These are phyloP conservation scores for Bruguiera parviflora DNA, from an alignment of 345 rosid species.

Conservation along the genomic window DNA sequence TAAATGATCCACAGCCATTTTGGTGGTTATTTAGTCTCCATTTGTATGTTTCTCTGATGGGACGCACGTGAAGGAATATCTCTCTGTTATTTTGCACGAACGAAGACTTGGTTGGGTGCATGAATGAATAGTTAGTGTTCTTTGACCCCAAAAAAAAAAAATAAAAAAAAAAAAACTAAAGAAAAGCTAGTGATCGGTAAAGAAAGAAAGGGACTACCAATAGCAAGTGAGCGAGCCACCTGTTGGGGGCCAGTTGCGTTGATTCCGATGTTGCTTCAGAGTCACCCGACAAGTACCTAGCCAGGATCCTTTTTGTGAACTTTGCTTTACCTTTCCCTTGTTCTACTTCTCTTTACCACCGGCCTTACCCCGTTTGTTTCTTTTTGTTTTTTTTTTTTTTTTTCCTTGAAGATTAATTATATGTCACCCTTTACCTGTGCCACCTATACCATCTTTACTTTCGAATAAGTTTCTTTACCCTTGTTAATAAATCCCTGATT, in stretches of 20 bases:
- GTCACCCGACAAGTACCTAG: constrained; percentile 34
- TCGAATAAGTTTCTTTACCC: no score
- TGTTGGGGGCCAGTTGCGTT: constrained; percentile 27
- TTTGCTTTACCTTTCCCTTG: not conserved
- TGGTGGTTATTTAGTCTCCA: no score
- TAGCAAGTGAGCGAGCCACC: constrained; percentile 22
- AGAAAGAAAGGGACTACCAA: not conserved
- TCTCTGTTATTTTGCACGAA: not conserved
- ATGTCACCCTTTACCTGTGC: no score
- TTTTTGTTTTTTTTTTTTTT: not conserved
- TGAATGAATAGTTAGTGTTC: no score
- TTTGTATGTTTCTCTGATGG: constrained; percentile 10
- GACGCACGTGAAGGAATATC: constrained; percentile 22
- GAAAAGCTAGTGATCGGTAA: not conserved
- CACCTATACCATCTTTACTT: no score
- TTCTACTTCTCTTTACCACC: not conserved
- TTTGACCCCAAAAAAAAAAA: no score
- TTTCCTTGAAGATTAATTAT: not conserved
- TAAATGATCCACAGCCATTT: no score
- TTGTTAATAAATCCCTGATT: no score
- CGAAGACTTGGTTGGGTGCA: not conserved
- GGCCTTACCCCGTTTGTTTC: not conserved
- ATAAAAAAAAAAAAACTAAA: no score
- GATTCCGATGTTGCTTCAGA: constrained; percentile 47
- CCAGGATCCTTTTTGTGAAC: constrained; percentile 12